Percentiles rank a stretch among this genome's conserved stretches.
Conservation (phyloP, 176 grass and related monocot species). For the Zizania latifolia region DNA sequence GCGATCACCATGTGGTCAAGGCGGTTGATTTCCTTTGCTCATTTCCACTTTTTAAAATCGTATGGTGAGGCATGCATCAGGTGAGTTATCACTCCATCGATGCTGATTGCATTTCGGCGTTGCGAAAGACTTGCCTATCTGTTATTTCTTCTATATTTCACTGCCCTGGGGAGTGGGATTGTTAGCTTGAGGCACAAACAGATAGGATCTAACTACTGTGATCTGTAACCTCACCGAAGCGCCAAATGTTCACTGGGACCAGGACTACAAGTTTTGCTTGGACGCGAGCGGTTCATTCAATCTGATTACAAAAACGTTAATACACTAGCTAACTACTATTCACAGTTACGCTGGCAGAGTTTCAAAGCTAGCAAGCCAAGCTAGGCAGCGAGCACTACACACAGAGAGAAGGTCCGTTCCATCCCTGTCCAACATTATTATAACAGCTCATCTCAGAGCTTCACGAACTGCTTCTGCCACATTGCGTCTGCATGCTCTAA, state of each 20-base stretch:
- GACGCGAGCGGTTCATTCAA: no score
- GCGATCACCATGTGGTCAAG: not conserved
- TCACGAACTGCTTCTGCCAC: not conserved
- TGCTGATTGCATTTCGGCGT: no score
- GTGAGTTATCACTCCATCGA: not conserved
- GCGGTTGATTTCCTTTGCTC: not conserved
- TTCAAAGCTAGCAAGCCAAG: no score
- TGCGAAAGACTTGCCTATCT: no score
- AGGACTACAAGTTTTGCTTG: not conserved
- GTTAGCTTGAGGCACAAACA: not conserved
- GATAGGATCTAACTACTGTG: not conserved
- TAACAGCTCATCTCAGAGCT: not conserved
- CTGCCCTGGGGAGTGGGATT: not conserved
- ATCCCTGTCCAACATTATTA: no score
- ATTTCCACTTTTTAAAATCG: not conserved
- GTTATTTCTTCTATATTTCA: no score
- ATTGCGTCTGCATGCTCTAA: not conserved
- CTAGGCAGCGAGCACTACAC: no score
- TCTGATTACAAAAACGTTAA: not conserved
- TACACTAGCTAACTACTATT: not conserved
- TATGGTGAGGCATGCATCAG: not conserved
- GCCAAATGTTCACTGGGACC: not conserved
- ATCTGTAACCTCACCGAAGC: not conserved
- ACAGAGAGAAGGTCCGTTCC: not conserved
- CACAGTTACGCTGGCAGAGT: conserved; percentile 7